Evolutionary conservation across 495 filamentous ascomycete species (phyloP), one percentile per base, ranked within the genome.

Genomic region (Penicillium argentinense): DNA sequence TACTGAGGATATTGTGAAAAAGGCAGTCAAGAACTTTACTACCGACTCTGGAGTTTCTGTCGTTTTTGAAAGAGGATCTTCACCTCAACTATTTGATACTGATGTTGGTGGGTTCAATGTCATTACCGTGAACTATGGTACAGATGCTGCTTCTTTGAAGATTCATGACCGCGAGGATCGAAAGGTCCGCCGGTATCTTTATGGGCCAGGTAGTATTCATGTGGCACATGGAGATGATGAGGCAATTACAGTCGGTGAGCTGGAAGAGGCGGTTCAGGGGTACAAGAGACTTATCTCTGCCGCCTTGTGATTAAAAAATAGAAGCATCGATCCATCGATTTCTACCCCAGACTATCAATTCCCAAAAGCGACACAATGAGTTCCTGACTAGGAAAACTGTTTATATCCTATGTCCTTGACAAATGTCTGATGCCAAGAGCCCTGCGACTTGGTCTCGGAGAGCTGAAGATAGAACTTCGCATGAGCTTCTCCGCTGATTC

Each of bases 161-260:
- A n/a, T n/a, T n/a, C n/a, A n/a, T n/a, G n/a, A n/a, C n/a, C n/a
- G n/a, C n/a, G n/a, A n/a, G n/a, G n/a, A n/a, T n/a, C n/a, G n/a
- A 5, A 81, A 14, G 80, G 83, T 5, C 73, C 83, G 80, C 58
- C 74, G 78, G 46, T 93, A 90, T 63, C 65, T 91, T 26, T 92
- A 86, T 64, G 88, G 87, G 4, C 87, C 85, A 0, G 88, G 88
- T 0, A 82, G 66, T 32, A 91, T 93, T 30, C 66, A 88, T 19
- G 84, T 89, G 24, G 89, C 89, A 11, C 88, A 93, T 63, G 80
- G 80, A 0, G 82, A 85, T 44, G 76, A 90, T 54, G 89, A 95
- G 72, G 78, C 78, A 37, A 57, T 95, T 42, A 80, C 64, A n/a
- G 74, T 87, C 9, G 57, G 69, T 11, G 83, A 93, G 38, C 57